Evolutionary conservation across 495 filamentous ascomycete genomes (phyloP), one percentile per base, ranked within the genome.

Genomic region (Aspergillus nanangensis): DNA sequence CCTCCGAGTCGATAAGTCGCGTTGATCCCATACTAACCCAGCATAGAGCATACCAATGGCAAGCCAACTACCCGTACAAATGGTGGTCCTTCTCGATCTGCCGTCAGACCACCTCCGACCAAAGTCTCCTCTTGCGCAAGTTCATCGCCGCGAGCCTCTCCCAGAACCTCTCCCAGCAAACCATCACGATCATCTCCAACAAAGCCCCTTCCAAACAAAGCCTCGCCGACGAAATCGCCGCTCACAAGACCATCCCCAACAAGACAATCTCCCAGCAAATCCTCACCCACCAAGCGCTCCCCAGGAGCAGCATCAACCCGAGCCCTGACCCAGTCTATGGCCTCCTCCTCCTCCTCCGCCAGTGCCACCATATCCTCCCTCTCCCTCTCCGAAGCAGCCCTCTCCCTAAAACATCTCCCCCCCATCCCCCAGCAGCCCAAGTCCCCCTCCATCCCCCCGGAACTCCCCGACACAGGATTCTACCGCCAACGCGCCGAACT

Each of bases 401-500:
- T 19, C 32, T 36, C 20, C 17, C 14, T 23, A 8, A 20, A 52
- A 8, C 46, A 50, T 8, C 33, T 10, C 37, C 38, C 34, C 20
- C 36, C 43, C 19, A 46, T 53, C 19, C 52, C 51, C 4, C 40
- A n/a, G 10, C 33, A 37, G 14, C 32, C 29, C 8, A 31, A 37
- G n/a, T n/a, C n/a, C n/a, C n/a, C n/a, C n/a, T n/a, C n/a, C 14
- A 33, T 37, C 3, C 48, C 56, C 10, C 49, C 59, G 3, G 65
- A 70, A 19, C 57, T 71, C 20, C 47, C 48, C 25, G 63, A 71
- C 35, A 68, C 64, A 25, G 61, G 51, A 4, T 60, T 68, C 54
- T 52, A 57, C 39, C 60, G 58, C 1, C 41, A 38, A 18, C 52
- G 62, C 11, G 55, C 52, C 8, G 68, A 71, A 48, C 50, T 71